Conservation (phyloP, 2,329 filamentous ascomycete genomes). For the Lachnellula subtilissima region DNA sequence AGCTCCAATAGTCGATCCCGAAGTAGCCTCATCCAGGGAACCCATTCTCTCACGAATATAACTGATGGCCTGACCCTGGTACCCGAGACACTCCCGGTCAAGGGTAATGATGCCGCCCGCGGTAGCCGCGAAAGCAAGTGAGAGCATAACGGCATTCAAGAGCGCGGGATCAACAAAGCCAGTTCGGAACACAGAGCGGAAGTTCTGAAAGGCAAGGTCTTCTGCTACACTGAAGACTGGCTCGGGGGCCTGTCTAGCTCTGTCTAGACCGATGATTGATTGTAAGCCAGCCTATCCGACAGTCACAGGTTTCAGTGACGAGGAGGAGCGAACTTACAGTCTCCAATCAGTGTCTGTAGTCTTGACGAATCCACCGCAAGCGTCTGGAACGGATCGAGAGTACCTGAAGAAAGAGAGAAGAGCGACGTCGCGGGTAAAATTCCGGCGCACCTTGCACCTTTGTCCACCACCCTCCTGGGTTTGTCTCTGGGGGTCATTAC, state of each 20-base stretch:
- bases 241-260: conserved; percentile 27
- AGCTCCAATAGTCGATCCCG: conserved; percentile 37
- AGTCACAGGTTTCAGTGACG: not conserved
- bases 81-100: conserved; percentile 34
- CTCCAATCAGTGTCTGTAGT: conserved; percentile 15
- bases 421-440: not conserved
- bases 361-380: conserved; percentile 23
- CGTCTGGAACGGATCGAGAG: conserved; percentile 21
- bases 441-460: not conserved
- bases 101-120: conserved; percentile 15
- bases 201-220: conserved; percentile 36
- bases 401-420: conserved; percentile 1
- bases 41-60: conserved; percentile 34
- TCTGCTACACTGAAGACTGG: conserved; percentile 37
- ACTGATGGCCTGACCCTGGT: conserved; percentile 32
- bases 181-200: conserved; percentile 33
- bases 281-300: conserved; percentile 8
- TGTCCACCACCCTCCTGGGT: not conserved
- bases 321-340: conserved; percentile 18
- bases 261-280: conserved; percentile 16
- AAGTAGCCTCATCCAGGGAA: conserved; percentile 24
- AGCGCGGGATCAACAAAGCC: conserved; percentile 35
- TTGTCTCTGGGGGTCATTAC: conserved; percentile 12
- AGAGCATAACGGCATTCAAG: conserved; percentile 37
- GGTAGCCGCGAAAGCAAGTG: conserved; percentile 32